These are phyloP conservation scores for Geotrichum ghanense DNA, from an alignment of 805 yeast species.

Conservation along the genomic window DNA sequence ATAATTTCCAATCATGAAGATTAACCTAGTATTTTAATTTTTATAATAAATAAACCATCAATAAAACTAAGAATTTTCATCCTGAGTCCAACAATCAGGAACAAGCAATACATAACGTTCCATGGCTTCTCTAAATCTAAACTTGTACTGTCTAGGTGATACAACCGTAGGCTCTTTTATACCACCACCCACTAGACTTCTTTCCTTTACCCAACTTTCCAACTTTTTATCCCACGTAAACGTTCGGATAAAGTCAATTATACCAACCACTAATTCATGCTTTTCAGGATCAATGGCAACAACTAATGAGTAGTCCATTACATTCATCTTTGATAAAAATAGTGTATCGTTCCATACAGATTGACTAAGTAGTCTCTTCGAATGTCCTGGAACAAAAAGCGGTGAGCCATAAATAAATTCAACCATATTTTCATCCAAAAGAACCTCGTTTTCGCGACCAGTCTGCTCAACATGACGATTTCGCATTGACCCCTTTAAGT, in stretches of 20 bases:
- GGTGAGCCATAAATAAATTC: slow-evolving; percentile 96
- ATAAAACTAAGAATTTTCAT: too few species aligned
- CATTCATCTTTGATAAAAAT: slow-evolving; percentile 92
- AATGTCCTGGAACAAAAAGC: slow-evolving; percentile 83
- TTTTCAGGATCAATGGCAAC: slow-evolving; percentile 70
- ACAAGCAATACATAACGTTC: slow-evolving; percentile 90
- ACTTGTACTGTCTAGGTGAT: slow-evolving; percentile 92
- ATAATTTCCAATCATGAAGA: too few species aligned
- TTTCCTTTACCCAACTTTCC: slow-evolving; percentile 98
- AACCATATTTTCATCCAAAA: slow-evolving; percentile 95
- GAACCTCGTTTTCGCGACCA: slow-evolving; percentile 87
- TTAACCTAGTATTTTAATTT: too few species aligned
- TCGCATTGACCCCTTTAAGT: slow-evolving; percentile 95
- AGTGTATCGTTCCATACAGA: slow-evolving; percentile 92
- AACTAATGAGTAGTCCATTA: slow-evolving; percentile 95
- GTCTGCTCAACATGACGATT: slow-evolving; percentile 95
- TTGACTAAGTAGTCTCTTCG: slow-evolving; percentile 73
- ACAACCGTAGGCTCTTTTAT: slow-evolving; percentile 94
- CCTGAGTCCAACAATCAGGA: slow-evolving; percentile 43
- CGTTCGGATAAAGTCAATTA: slow-evolving; percentile 85
- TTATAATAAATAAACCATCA: too few species aligned
- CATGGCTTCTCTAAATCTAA: slow-evolving; percentile 95
- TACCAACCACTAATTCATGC: slow-evolving; percentile 74
- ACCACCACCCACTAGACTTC: slow-evolving; percentile 74
- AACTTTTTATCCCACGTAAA: slow-evolving; percentile 98